Base-by-base conservation (phyloP, 2,329 filamentous ascomycete species). In the Beauveria pseudobassiana region DNA sequence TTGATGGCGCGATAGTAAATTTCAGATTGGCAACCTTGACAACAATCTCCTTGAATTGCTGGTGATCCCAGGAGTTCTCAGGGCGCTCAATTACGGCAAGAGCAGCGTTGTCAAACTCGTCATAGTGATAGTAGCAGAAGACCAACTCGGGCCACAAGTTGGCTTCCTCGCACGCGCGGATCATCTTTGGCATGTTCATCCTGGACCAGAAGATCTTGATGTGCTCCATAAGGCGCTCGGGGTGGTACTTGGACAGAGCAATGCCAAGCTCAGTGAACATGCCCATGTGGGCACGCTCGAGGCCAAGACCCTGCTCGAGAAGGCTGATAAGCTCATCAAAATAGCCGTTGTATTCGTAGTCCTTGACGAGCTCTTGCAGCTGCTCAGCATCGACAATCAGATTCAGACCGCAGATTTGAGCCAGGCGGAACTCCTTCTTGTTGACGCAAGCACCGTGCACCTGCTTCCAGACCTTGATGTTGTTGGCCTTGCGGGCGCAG, bases 391-490 rank as follows among this genome's bases (percentile, higher is more conserved):
- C 93, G 26, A 99, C 88, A 70, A 99, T 97, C 63, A 99, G 82
- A 79, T 99, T 98, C 64, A 99, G 87, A 82, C 96, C 96, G 72
- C 95, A 99, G 69, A 99, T 99, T 78, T 98, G 95, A 28, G 96
- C 95, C 63, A 99, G 88, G 64, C 93, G 90, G 86, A 99, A 99
- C 74, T 99, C 95, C 81, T 96, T 98, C 86, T 98, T 99, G 65
- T 85, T 86, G 67, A 99, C 90, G 72, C 95, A 99, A 24, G 93
- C 95, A 72, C 91, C 89, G 77, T 98, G 96, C 68, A 99, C 95
- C 77, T 99, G 91, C 78, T 95, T 96, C 95, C 95, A 99, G 58
- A 99, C 95, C 81, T 96, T 97, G 77, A 97, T 93, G 76, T 91
- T 98, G 82, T 98, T 99, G 69, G 95, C 95, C 80, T 99, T 98